Percentiles rank a stretch among this genome's conserved stretches.
Conservation (phyloP, 305 asterid genomes). For the Ilex paraguariensis region DNA sequence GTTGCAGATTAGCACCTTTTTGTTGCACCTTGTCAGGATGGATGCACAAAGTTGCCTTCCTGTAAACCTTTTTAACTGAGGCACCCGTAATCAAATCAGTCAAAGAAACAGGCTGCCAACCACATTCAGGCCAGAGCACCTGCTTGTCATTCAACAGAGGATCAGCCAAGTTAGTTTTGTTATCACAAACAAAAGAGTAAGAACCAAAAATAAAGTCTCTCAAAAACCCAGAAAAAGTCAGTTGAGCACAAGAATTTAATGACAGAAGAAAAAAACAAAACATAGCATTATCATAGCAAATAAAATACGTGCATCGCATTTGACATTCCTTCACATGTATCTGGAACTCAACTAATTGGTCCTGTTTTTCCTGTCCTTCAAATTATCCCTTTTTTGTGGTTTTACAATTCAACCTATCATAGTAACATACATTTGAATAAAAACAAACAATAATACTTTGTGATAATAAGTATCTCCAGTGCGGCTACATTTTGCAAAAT, state of each 20-base stretch:
- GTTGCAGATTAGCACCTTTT: conserved; percentile 25
- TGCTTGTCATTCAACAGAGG: neutral
- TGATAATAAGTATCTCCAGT: too few species aligned
- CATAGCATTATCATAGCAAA: too few species aligned
- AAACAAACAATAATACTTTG: too few species aligned
- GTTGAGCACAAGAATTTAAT: neutral
- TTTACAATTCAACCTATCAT: too few species aligned
- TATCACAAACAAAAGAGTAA: neutral
- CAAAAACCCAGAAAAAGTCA: neutral
- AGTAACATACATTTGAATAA: too few species aligned
- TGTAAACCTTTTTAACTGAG: conserved; percentile 22
- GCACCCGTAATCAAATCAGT: conserved; percentile 27
- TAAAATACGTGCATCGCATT: too few species aligned
- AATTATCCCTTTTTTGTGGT: too few species aligned
- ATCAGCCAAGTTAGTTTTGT: neutral
- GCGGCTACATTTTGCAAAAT: too few species aligned
- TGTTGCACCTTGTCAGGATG: conserved; percentile 28
- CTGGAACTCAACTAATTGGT: neutral
- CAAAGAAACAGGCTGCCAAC: conserved; percentile 28
- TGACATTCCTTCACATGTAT: too few species aligned
- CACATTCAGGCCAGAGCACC: conserved; percentile 29
- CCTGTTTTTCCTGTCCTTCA: too few species aligned
- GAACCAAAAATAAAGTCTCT: neutral
- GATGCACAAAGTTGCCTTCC: conserved; percentile 25
- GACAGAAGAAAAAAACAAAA: too few species aligned